Evolutionary conservation across 352 stramenopile genomes (phyloP), one percentile per base, ranked within the genome.

Genomic region (Phytophthora cryptogea): DNA sequence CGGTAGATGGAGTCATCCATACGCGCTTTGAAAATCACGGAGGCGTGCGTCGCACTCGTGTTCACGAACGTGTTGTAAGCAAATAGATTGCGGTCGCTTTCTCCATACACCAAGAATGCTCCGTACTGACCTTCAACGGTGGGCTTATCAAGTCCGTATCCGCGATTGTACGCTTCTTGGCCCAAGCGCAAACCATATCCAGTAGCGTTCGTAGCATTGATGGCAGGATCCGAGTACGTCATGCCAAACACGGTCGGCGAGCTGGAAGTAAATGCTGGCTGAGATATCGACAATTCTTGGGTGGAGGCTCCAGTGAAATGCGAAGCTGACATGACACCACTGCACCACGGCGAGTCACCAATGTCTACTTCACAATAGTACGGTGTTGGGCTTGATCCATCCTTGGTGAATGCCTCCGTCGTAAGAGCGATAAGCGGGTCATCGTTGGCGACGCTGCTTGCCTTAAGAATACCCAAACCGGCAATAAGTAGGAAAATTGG

Each of bases 51-150:
- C 2, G 78, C 39, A 10, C 78, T 80, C 2, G 78, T 86, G 72
- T 90, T 90, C 8, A 85, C 61, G 13, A 87, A 74, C 41, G 88
- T 26, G 20, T 85, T 86, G 68, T 90, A 90, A 26, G 76, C 68
- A 6, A 90, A 62, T 0, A 86, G 28, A 32, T 83, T 80, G 14
- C 53, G 55, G 8, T 66, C 47, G 20, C 58, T 68, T 23, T 78
- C 75, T 16, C 72, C 69, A 28, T 82, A 60, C 7, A 90, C 67
- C 36, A 86, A 54, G 46, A 78, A 83, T 0, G 72, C 72, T n/a
- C 78, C 78, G 35, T 80, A 85, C 50, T 88, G 80, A 0, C 63
- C 65, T 23, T 68, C 41, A 11, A 75, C 52, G 9, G 40, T 55
- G 1, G 36, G 14, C 0, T 31, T 44, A 20, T 74, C 30, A 4